phyloP scores from a whole-genome alignment of 2,329 filamentous ascomycete genomes.

The Exserohilum rostratum region DNA sequence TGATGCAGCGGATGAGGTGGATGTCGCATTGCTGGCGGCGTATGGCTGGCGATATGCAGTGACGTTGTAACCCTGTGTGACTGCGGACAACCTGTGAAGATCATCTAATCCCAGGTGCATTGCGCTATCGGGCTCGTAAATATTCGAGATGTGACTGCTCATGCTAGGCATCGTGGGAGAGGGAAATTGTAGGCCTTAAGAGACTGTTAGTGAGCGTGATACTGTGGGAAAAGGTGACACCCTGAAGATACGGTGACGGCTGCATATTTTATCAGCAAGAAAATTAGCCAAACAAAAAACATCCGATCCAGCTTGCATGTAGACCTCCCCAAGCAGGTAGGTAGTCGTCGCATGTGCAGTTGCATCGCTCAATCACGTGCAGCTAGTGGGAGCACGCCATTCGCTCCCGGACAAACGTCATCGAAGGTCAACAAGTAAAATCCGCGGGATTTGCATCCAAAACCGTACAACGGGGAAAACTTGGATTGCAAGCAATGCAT shows the following conservation, averaged over 20 bases:
- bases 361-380: conserved; percentile 25
- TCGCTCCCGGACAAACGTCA: conserved; percentile 30
- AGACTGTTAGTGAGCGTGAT: conserved; percentile 32
- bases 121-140: conserved; percentile 32
- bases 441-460: conserved; percentile 14
- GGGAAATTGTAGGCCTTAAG: conserved; percentile 37
- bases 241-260: not conserved
- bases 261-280: conserved; percentile 9
- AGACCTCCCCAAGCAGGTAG: conserved; percentile 27
- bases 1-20: conserved; percentile 33
- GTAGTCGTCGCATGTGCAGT: conserved; percentile 11
- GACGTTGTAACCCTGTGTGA: conserved; percentile 32
- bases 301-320: conserved; percentile 19
- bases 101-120: conserved; percentile 36
- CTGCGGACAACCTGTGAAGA: conserved; percentile 36
- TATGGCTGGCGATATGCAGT: conserved; percentile 39
- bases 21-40: conserved; percentile 42
- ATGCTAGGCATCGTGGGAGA: conserved; percentile 36
- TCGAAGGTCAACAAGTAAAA: conserved; percentile 23
- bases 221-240: conserved; percentile 7
- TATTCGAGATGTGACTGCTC: conserved; percentile 33
- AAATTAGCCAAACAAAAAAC: not conserved
- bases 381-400: conserved; percentile 26
- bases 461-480: conserved; percentile 8
- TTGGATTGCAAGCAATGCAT: conserved; percentile 6